Percentiles rank a stretch among this genome's conserved stretches.
phyloP scores from a whole-genome alignment of 1,139 yeast genomes.

The Saccharomyces hybrid region DNA sequence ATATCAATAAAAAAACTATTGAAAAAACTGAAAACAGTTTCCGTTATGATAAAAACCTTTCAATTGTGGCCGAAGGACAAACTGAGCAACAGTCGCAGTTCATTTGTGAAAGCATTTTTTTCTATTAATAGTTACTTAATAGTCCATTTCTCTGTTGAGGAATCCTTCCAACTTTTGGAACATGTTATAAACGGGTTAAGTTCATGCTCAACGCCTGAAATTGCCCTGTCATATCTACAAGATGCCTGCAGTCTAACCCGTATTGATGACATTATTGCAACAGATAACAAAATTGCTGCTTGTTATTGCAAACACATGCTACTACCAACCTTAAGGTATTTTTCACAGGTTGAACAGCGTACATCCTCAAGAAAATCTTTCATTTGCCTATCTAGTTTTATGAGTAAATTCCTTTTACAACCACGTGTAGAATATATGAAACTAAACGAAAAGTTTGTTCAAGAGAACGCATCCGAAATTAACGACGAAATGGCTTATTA shows the following conservation, averaged over 20 bases:
- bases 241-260: neutral
- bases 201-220: neutral
- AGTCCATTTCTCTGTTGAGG: constrained; percentile 17
- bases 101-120: neutral
- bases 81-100: neutral
- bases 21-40: constrained; percentile 36
- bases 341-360: constrained; percentile 6
- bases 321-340: constrained; percentile 20
- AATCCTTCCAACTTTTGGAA: constrained; percentile 18
- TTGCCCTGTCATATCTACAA: neutral
- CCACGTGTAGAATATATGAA: constrained; percentile 12
- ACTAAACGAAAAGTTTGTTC: constrained; percentile 18
- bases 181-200: neutral
- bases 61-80: constrained; percentile 4
- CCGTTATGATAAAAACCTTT: constrained; percentile 14
- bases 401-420: constrained; percentile 18
- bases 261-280: constrained; percentile 10
- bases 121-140: neutral
- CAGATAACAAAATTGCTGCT: constrained; percentile 14
- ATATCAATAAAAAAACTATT: constrained; percentile 31
- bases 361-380: constrained; percentile 1
- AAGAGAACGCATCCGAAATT: constrained; percentile 9
- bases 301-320: constrained; percentile 18
- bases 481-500: constrained; percentile 10
- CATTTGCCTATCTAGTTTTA: constrained; percentile 8